A percentile compares a stretch with the other conserved stretches of the same genome.
These are phyloP conservation scores for Aegilops bicornis DNA, from an alignment of 176 grass and related monocot genomes.

Conservation along the genomic window DNA sequence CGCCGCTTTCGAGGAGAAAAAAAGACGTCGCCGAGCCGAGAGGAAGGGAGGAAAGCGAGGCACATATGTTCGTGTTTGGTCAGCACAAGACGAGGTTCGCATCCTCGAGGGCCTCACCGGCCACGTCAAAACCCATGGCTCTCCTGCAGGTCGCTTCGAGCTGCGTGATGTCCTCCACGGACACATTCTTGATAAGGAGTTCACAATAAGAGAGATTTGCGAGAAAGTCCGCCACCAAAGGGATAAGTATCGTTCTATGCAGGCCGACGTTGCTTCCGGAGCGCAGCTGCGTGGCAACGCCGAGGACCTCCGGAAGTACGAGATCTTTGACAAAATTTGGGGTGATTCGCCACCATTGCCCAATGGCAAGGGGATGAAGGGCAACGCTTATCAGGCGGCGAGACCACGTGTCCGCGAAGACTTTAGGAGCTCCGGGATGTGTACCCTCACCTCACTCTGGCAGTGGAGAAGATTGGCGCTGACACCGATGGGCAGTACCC, in stretches of 20 bases:
- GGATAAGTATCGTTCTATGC: neutral
- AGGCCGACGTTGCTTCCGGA: neutral
- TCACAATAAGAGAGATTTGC: conserved; percentile 8
- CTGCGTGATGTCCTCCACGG: neutral
- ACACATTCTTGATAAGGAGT: conserved; percentile 8
- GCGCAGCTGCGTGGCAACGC: neutral
- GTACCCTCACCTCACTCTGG: neutral
- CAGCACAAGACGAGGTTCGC: neutral
- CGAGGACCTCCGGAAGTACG: neutral
- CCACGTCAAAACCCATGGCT: neutral
- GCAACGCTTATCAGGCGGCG: too few species aligned
- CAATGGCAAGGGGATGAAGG: neutral
- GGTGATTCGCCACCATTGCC: neutral
- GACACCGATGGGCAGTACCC: too few species aligned
- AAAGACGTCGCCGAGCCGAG: neutral
- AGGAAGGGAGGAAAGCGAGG: neutral
- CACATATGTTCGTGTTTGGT: neutral
- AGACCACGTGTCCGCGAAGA: neutral
- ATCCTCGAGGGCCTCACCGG: conserved; percentile 22
- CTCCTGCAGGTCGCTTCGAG: neutral
- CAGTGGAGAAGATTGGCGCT: neutral
- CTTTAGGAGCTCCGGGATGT: neutral
- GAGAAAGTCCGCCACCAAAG: conserved; percentile 3
- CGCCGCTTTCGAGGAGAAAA: neutral
- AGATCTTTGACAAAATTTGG: neutral